Base-by-base conservation (phyloP, 768 basidiomycete genomes). In the Lyophyllum decastes region DNA sequence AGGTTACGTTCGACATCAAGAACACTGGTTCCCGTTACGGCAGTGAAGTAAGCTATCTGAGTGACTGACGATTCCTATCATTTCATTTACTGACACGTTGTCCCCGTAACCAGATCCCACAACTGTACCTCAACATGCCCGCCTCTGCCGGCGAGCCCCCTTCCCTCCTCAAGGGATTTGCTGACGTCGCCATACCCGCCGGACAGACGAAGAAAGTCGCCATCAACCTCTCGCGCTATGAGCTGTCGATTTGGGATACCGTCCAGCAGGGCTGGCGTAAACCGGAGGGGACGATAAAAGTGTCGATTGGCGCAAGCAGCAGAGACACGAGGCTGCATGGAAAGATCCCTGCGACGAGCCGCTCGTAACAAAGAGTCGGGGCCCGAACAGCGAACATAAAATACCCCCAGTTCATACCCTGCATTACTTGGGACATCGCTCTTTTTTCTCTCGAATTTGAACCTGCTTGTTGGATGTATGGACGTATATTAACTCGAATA, bases 161-260 rank as follows among this genome's bases (percentile, higher is more conserved):
- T 0, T 84, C 83, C 2, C 66, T 92, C 30, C 76, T 90, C 30
- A 84, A 81, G 60, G 90, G 90, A 2, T 92, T 93, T 75, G 82
- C 81, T 14, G 76, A 89, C 64, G 72, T 86, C 27, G 75, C 77
- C 9, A 61, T 89, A 0, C 49, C 64, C 2, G 78, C 84, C 1
- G 82, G 82, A 1, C 68, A 85, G 65, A 78, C 67, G 24, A 68
- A 68, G 56, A 68, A 59, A 8, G 83, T 85, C 1, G 78, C 74
- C 6, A 78, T 92, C 62, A 79, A 76, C 8, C 74, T 92, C 30
- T 86, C 89, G 14, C 77, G 87, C 34, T 86, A 90, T 63, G 87
- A 89, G 61, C 64, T 91, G 63, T 88, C 85, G 21, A 79, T 90
- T 54, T 94, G 91, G 93, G 89, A 94, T 69, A 82, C 81, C 1